These are phyloP conservation scores for Somion occarium DNA, from an alignment of 1,284 basidiomycete species.

Conservation along the genomic window DNA sequence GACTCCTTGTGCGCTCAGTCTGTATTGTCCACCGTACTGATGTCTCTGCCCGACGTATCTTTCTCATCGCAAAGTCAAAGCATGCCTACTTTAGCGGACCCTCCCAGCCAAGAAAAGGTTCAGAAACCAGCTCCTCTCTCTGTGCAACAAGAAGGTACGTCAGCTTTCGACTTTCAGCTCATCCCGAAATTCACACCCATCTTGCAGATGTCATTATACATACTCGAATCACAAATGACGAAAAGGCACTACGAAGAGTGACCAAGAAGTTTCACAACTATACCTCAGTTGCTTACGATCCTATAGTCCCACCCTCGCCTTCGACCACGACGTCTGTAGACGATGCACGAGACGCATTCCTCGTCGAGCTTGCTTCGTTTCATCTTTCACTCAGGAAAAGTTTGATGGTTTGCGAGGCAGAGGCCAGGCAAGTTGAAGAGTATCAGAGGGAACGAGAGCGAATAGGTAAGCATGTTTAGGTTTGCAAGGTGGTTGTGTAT, in stretches of 20 bases:
- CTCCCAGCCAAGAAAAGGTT: not conserved
- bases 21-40: too few species aligned
- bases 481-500: slow-evolving; percentile 3
- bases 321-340: slow-evolving; percentile 38
- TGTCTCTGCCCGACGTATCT: too few species aligned
- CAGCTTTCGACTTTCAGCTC: not conserved
- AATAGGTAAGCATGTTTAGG: slow-evolving; percentile 54
- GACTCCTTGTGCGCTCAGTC: too few species aligned
- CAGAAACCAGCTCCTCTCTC: slow-evolving; percentile 34
- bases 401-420: slow-evolving; percentile 75
- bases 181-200: not conserved
- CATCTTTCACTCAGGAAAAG: slow-evolving; percentile 70
- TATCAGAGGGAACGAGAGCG: slow-evolving; percentile 65
- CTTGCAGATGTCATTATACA: slow-evolving; percentile 67
- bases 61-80: too few species aligned
- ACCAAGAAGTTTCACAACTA: slow-evolving; percentile 77
- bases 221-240: slow-evolving; percentile 66
- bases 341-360: slow-evolving; percentile 72
- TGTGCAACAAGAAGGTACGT: slow-evolving; percentile 63
- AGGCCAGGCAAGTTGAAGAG: slow-evolving; percentile 74
- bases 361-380: slow-evolving; percentile 72
- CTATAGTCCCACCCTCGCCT: slow-evolving; percentile 33
- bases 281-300: slow-evolving; percentile 48
- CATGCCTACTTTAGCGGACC: too few species aligned
- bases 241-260: slow-evolving; percentile 60